Evolutionary conservation across 2,329 filamentous ascomycete species (phyloP), one percentile per base, ranked within the genome.

Genomic region (Didymella glomerata): DNA sequence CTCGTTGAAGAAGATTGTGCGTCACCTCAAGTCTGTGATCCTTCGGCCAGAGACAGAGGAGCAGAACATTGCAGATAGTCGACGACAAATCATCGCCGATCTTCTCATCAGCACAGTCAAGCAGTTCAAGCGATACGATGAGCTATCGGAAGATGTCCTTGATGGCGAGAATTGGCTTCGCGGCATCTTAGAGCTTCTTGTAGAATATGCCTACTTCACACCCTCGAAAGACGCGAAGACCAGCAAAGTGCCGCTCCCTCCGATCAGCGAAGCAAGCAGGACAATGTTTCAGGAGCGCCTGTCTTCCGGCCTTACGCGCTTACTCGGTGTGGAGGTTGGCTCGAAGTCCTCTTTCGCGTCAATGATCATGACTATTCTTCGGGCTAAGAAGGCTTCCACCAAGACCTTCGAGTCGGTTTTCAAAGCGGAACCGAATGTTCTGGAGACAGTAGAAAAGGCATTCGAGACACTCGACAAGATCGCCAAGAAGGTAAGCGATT

Each of bases 261-360:
- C 79, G 1, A 60, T 86, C 13, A 80, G 80, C 3, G 75, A 81
- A 27, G 73, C 80, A 4, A 82, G 78, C 22, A 80, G 83, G 63
- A 79, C 80, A 36, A 76, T 84, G 45, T 85, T 86, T 65, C 82
- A 83, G 46, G 82, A 82, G 57, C 80, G 85, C 32, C 77, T 87
- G 34, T 83, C 81, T 48, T 86, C 85, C 4, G 84, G 82, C 63
- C 71, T 87, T 22, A 82, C 83, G 46, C 81, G 81, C 57, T 67
- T 86, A 1, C 78, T 86, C 24, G 63, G 61, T 20, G 62, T 71
- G 16, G 60, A 68, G 24, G 59, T 63, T 25, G 62, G 62, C 22
- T 62, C 67, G 1, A 64, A 66, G 24, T 62, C 71, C 22, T 65
- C 69, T 41, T 71, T 73, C 52, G 73, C 73, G 36, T 51, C 70